Base-by-base conservation (phyloP, 129 eudicot species). In the Pseudognaphalium luteoalbum region DNA sequence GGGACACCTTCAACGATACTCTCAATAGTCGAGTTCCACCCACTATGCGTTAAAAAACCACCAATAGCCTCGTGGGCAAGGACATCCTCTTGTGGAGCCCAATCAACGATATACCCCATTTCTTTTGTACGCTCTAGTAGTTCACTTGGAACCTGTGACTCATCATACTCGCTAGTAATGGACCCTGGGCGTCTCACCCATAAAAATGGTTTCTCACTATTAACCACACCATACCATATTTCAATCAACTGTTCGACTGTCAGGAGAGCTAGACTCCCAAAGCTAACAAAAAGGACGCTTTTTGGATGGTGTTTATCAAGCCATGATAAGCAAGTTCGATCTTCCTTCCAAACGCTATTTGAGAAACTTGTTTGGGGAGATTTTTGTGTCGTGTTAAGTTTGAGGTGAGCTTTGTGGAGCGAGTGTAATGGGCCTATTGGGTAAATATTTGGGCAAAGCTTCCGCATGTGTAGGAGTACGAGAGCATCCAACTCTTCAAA, bases 391-490 rank as follows among this genome's bases (percentile, higher is more conserved):
- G 66, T 25, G 34, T 72, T 8, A 4, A 0, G 4, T 0, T 56
- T 25, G 64, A 80, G 16, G 6, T n/a, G 77, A 2, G 75, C 35
- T 15, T 73, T 80, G 75, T 74, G 44, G 63, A 69, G 76, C 9
- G 71, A 71, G 73, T 82, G 79, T 7, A 78, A 9, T 5, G 86
- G 83, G 56, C 83, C 82, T 9, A 83, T 68, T 25, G 76, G 65
- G 22, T 83, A 83, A 51, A 73, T 37, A 47, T 77, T 68, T 21
- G 83, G 83, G 42, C 86, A 78, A 62, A 83, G 68, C 16, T 19
- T 77, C 15, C 47, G 35, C 35, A 83, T 72, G 28, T 60, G 72
- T 41, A 74, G 25, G 20, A 82, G 70, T 42, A 72, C 9, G 15
- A 57, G 30, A 30, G 44, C 60, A 64, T 82, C 85, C 7, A 82